Evolutionary conservation across 2,329 filamentous ascomycete species (phyloP), one percentile per base, ranked within the genome.

Genomic region (Paraphaeosphaeria sporulosa): DNA sequence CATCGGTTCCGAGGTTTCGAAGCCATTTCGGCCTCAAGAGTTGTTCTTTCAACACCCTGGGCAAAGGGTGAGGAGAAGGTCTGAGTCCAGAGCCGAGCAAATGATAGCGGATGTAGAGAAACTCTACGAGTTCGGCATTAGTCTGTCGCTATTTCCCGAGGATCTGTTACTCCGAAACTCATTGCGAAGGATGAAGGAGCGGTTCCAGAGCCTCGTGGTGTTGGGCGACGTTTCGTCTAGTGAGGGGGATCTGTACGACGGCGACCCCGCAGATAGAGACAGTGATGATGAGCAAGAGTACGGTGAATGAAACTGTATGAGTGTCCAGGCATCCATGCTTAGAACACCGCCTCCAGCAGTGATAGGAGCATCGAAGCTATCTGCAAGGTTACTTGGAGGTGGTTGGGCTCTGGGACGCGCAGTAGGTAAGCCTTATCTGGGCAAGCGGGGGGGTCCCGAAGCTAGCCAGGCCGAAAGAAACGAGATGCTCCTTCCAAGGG

Each of bases 61-160:
- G 17, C 40, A 43, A 6, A 47, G 21, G 44, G 21, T 17, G 21
- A 27, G 44, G 21, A 25, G 44, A 47, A 47, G 25, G 15, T 13
- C 21, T 13, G 44, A 23, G 44, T 47, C 44, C 15, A 27, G 44
- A 23, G 44, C 44, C 10, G 44, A 47, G 23, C 44, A 47, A 17
- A 47, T 47, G 44, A 47, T 47, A 47, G 25, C 44, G 21, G 44
- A 47, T 47, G 44, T 47, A 27, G 44, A 27, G 8, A 47, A 47
- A 12, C 44, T 47, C 44, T 47, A 47, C 25, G 23, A 47, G 13
- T 47, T 47, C n/a, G 44, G 44, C 10, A 47, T 47, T 23, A 47
- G 44, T 47, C 44, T 47, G 27, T 47, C 44, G 44, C 21, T 47
- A 10, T 47, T 47, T 30, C 44, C 44, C 3, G 44, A 47, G 21